A percentile compares a stretch with the other conserved stretches of the same genome.
phyloP scores from a whole-genome alignment of 129 eudicot genomes.

The Artemisia argyi region DNA sequence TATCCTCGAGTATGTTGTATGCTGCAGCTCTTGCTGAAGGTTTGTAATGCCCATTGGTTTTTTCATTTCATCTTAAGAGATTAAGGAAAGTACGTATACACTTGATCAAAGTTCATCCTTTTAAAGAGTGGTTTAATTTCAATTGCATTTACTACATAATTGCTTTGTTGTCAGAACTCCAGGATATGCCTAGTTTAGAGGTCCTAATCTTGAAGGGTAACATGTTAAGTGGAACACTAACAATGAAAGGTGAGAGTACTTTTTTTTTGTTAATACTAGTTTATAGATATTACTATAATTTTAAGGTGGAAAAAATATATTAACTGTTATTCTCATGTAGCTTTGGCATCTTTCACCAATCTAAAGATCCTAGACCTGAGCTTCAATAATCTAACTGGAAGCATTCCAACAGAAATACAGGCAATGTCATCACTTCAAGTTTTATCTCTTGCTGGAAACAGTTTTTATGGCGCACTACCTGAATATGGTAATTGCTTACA shows the following conservation, averaged over 20 bases:
- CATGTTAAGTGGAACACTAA: background rate
- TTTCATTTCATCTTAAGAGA: background rate
- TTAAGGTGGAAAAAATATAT: too few species aligned
- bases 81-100: background rate
- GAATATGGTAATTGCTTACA: constrained; percentile 1
- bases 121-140: background rate
- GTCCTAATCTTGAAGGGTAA: background rate
- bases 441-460: background rate
- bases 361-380: constrained; percentile 28
- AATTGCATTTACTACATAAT: background rate
- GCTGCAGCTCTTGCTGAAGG: too few species aligned
- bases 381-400: background rate
- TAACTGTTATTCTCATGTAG: background rate
- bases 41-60: background rate
- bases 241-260: constrained; percentile 13
- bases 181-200: background rate
- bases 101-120: background rate
- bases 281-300: too few species aligned
- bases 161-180: background rate
- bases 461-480: background rate
- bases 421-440: constrained; percentile 18
- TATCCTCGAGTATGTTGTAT: background rate
- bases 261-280: too few species aligned
- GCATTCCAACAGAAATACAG: constrained; percentile 17
- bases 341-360: constrained; percentile 22